Conservation (phyloP, 2,329 filamentous ascomycete species). For the Trichophyton equinum region DNA sequence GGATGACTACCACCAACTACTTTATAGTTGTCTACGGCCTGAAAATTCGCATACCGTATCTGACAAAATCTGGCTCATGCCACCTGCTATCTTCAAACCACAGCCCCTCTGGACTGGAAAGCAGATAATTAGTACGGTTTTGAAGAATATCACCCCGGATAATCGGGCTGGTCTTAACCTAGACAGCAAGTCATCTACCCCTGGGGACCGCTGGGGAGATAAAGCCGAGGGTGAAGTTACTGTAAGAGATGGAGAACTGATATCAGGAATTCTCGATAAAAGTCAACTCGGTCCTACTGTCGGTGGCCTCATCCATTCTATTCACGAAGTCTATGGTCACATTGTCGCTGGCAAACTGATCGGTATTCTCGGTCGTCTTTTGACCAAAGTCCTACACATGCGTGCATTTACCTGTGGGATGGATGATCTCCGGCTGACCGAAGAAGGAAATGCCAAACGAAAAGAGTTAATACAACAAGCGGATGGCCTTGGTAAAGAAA, state of each 20-base stretch:
- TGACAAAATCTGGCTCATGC: constrained; percentile 67
- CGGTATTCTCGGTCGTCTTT: constrained; percentile 73
- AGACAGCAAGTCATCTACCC: constrained; percentile 64
- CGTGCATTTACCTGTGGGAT: constrained; percentile 94
- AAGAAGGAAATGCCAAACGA: constrained; percentile 60
- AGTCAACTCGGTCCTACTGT: constrained; percentile 79
- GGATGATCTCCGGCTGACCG: constrained; percentile 80
- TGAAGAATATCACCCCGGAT: constrained; percentile 78
- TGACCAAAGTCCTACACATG: constrained; percentile 86
- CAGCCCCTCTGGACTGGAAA: constrained; percentile 84
- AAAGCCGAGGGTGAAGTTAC: constrained; percentile 59
- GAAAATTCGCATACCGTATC: constrained; percentile 79
- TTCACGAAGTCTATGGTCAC: constrained; percentile 89
- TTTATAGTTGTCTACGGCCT: constrained; percentile 79
- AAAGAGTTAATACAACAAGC: constrained; percentile 56
- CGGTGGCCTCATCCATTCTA: constrained; percentile 78
- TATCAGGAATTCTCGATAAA: constrained; percentile 89
- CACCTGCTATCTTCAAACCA: constrained; percentile 73
- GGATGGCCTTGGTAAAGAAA: constrained; percentile 57
- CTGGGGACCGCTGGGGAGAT: constrained; percentile 64
- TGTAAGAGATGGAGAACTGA: constrained; percentile 74
- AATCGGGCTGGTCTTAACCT: constrained; percentile 68
- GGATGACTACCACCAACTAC: constrained; percentile 81
- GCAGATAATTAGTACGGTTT: constrained; percentile 81
- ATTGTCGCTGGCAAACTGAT: constrained; percentile 74